Conservation (phyloP, 768 basidiomycete genomes). For the Hygrophoropsis aurantiaca region DNA sequence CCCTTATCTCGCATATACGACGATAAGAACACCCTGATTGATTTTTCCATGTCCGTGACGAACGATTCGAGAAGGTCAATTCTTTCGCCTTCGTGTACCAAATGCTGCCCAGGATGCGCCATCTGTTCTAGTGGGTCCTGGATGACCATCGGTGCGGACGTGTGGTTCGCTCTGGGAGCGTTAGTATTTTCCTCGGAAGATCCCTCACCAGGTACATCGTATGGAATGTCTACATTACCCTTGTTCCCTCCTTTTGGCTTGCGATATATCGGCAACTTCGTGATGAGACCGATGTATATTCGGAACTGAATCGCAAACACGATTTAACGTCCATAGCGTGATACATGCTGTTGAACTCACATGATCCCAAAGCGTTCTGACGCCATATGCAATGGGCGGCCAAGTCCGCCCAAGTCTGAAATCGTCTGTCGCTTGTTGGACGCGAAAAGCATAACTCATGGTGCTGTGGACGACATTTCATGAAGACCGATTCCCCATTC, state of each 20-base stretch:
- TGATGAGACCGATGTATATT: constrained; percentile 28
- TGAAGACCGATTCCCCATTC: background rate
- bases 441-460: constrained; percentile 17
- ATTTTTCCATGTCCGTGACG: constrained; percentile 58
- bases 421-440: constrained; percentile 28
- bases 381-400: constrained; percentile 28
- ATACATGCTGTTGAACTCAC: too few relatives aligned
- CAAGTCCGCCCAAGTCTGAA: constrained; percentile 29
- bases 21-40: constrained; percentile 66
- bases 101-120: constrained; percentile 26
- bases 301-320: constrained; percentile 33
- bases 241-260: constrained; percentile 20
- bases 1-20: constrained; percentile 67
- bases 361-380: constrained; percentile 30
- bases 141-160: constrained; percentile 15
- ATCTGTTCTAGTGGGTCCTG: constrained; percentile 30
- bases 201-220: constrained; percentile 29
- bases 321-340: too few relatives aligned
- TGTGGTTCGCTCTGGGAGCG: constrained; percentile 18
- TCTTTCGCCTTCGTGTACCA: constrained; percentile 20
- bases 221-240: constrained; percentile 25
- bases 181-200: constrained; percentile 27
- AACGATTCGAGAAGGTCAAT: constrained; percentile 44
- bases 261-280: constrained; percentile 30
- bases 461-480: constrained; percentile 5